A percentile compares a stretch with the other conserved stretches of the same genome.
These are phyloP conservation scores for Cladosporium sp. DNA, from an alignment of 2,329 filamentous ascomycete genomes.

Conservation along the genomic window DNA sequence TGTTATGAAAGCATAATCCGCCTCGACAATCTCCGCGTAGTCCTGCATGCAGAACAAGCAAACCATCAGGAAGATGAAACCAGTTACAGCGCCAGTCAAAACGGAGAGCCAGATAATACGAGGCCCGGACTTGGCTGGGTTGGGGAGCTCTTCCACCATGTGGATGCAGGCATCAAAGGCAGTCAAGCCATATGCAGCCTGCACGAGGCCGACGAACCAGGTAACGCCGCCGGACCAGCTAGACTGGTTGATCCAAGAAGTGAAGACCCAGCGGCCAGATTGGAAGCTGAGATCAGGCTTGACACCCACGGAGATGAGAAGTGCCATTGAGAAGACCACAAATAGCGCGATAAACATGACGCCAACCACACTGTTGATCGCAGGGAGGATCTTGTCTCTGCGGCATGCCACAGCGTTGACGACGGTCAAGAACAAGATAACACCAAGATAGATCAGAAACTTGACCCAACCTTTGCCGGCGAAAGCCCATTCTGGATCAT, in stretches of 20 bases:
- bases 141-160: slow-evolving; percentile 55
- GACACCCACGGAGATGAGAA: slow-evolving; percentile 51
- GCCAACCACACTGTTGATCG: slow-evolving; percentile 56
- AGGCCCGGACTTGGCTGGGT: slow-evolving; percentile 49
- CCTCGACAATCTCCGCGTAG: slow-evolving; percentile 30
- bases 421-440: slow-evolving; percentile 45
- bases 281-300: slow-evolving; percentile 45
- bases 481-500: slow-evolving; percentile 46
- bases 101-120: slow-evolving; percentile 52
- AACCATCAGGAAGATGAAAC: slow-evolving; percentile 55
- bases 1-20: slow-evolving; percentile 51
- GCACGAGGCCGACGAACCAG: slow-evolving; percentile 57
- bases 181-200: slow-evolving; percentile 54
- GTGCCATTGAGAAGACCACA: slow-evolving; percentile 47
- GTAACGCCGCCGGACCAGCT: slow-evolving; percentile 54
- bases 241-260: slow-evolving; percentile 47
- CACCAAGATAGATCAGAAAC: slow-evolving; percentile 53
- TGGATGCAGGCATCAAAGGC: slow-evolving; percentile 58
- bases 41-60: slow-evolving; percentile 53
- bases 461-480: slow-evolving; percentile 48
- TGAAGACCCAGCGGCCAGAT: slow-evolving; percentile 50
- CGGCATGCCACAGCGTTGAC: slow-evolving; percentile 53
- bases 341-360: slow-evolving; percentile 51
- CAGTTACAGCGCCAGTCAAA: slow-evolving; percentile 39
- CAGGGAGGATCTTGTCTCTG: slow-evolving; percentile 44